Base-by-base conservation (phyloP, 495 filamentous ascomycete species). In the Staphylotrichum tortipilum region DNA sequence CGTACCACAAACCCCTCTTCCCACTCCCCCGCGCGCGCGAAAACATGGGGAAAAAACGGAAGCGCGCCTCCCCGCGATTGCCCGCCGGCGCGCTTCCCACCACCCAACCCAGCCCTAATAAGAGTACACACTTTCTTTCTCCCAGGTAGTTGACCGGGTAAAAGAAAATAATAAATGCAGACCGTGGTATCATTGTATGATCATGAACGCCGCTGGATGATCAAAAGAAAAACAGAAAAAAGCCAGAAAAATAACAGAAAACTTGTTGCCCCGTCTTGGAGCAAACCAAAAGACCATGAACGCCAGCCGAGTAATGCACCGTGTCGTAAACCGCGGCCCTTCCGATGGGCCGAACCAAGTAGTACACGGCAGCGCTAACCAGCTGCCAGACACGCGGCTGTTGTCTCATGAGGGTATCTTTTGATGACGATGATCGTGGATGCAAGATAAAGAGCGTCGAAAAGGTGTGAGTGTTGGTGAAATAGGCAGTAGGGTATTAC, bases 231-330 rank as follows among this genome's bases (percentile, higher is more conserved):
- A 38, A 28, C n/a, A 35, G 21, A n/a, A 18, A 42, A 37, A 38
- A 24, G 29, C n/a, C 42, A 35, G n/a, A n/a, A n/a, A n/a, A n/a
- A n/a, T n/a, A n/a, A n/a, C n/a, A n/a, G n/a, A n/a, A n/a, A n/a
- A n/a, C n/a, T n/a, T n/a, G n/a, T n/a, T n/a, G n/a, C n/a, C n/a
- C n/a, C n/a, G n/a, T n/a, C n/a, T n/a, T n/a, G n/a, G n/a, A n/a
- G n/a, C n/a, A n/a, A n/a, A n/a, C n/a, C n/a, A n/a, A n/a, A n/a
- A n/a, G n/a, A n/a, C n/a, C n/a, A n/a, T n/a, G n/a, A 71, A 68
- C 68, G 66, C 66, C 66, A 56, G 24, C 63, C 59, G 52, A 37
- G 65, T 70, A 59, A 73, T 73, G 68, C 65, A 65, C 47, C 14
- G 55, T 65, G 60, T 67, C 60, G 59, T 72, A 59, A 66, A 64